These are phyloP conservation scores for Calophaca sinica DNA, from an alignment of 306 rosid species.

Conservation along the genomic window DNA sequence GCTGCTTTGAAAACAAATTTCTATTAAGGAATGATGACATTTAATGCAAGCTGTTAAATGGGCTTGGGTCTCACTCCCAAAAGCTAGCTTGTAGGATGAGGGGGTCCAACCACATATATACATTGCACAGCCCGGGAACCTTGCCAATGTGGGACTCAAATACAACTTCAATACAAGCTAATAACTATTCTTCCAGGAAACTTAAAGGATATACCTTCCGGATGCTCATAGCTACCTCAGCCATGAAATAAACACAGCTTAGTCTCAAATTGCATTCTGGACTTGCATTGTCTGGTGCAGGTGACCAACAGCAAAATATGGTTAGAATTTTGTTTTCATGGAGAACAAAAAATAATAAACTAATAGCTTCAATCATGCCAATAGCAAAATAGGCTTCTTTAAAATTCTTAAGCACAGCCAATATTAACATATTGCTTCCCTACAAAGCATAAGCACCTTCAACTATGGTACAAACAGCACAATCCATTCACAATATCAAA, in stretches of 20 bases:
- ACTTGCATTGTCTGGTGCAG: conserved; percentile 72
- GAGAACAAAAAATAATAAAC: conserved; percentile 19
- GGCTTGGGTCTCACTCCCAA: no score
- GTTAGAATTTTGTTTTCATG: conserved; percentile 39
- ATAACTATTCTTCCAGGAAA: conserved; percentile 20
- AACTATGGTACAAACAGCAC: conserved; percentile 37
- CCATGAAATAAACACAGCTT: conserved; percentile 86
- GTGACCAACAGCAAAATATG: conserved; percentile 40
- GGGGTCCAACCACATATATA: no score
- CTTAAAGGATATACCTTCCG: conserved; percentile 70
- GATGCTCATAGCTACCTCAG: conserved; percentile 93
- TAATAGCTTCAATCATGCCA: conserved; percentile 23
- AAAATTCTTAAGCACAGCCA: conserved; percentile 18
- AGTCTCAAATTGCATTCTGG: conserved; percentile 78
- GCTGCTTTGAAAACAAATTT: conserved; percentile 36
- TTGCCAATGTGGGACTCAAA: no score
- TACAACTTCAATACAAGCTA: conserved; percentile 35
- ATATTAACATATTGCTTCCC: neutral
- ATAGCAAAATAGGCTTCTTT: conserved; percentile 21
- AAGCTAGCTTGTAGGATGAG: no score
- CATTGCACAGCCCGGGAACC: no score
- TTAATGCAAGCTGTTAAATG: no score
- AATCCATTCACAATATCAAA: conserved; percentile 4
- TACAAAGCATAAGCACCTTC: conserved; percentile 30
- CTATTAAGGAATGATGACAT: conserved; percentile 19